phyloP scores from a whole-genome alignment of 768 basidiomycete genomes.

The Mycena belliarum region DNA sequence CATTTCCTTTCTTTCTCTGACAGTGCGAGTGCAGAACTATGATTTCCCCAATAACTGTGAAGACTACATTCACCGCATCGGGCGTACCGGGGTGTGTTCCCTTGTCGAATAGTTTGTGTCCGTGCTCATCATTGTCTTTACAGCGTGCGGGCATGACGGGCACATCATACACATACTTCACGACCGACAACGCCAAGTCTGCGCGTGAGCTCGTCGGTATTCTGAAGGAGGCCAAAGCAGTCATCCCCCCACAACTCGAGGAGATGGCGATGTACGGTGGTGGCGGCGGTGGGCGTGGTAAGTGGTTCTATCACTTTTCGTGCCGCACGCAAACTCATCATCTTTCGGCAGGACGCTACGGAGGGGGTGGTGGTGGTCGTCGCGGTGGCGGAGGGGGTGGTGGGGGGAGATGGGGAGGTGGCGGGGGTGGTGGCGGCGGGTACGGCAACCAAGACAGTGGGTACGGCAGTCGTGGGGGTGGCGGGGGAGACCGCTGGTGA shows the following conservation, averaged over 20 bases:
- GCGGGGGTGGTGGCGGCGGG: conserved; percentile 43
- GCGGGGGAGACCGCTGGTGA: conserved; percentile 34
- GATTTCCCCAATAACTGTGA: conserved; percentile 98
- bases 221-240: conserved; percentile 82
- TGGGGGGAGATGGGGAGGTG: conserved; percentile 47
- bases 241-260: conserved; percentile 85
- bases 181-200: conserved; percentile 92
- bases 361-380: conserved; percentile 50
- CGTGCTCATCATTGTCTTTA: conserved; percentile 20
- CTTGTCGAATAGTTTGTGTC: not conserved
- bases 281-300: conserved; percentile 75
- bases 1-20: not conserved
- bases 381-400: conserved; percentile 42
- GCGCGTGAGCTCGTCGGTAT: conserved; percentile 91
- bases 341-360: conserved; percentile 56
- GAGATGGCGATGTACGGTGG: conserved; percentile 91
- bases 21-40: conserved; percentile 72
- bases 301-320: conserved; percentile 26
- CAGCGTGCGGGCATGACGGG: conserved; percentile 92
- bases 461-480: conserved; percentile 27
- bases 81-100: conserved; percentile 83
- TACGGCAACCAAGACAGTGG: conserved; percentile 45
- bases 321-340: not conserved
- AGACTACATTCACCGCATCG: conserved; percentile 99
- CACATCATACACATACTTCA: conserved; percentile 94